These are phyloP conservation scores for Rhizoclosmatium globosum DNA, from an alignment of 192 early-diverging fungal species.

Conservation along the genomic window DNA sequence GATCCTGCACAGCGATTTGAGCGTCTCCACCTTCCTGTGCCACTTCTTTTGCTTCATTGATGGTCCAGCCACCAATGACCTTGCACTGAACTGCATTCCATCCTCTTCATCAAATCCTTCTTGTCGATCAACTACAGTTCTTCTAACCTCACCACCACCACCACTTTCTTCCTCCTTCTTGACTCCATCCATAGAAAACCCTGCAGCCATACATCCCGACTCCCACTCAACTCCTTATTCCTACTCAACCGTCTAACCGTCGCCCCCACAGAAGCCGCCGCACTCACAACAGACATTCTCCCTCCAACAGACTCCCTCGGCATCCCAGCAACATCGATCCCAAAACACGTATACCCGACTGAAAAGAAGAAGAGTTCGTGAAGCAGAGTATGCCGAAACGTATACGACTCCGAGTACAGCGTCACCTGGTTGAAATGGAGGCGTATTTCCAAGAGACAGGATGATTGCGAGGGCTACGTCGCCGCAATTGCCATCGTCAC, in stretches of 20 bases:
- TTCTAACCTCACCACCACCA: not conserved
- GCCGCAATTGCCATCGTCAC: constrained; percentile 42
- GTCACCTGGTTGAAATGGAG: constrained; percentile 41
- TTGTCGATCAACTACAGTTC: not conserved
- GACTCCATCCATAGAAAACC: too few relatives aligned
- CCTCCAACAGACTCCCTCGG: not conserved
- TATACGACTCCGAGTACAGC: constrained; percentile 35
- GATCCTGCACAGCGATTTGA: too few relatives aligned
- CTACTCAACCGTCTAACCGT: too few relatives aligned
- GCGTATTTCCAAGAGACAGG: constrained; percentile 29
- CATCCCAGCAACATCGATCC: constrained; percentile 13
- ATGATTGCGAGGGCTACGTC: constrained; percentile 47
- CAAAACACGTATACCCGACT: constrained; percentile 38
- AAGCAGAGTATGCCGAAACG: constrained; percentile 41
- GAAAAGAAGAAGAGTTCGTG: constrained; percentile 43
- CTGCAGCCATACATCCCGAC: too few relatives aligned
- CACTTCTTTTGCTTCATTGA: too few relatives aligned
- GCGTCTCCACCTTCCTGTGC: too few relatives aligned
- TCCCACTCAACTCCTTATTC: too few relatives aligned
- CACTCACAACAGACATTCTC: too few relatives aligned
- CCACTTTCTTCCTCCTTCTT: too few relatives aligned
- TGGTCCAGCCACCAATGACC: too few relatives aligned
- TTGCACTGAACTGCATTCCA: not conserved
- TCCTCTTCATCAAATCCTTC: not conserved
- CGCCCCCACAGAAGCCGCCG: not conserved